phyloP scores from a whole-genome alignment of 805 yeast genomes.

The Candida corydali region DNA sequence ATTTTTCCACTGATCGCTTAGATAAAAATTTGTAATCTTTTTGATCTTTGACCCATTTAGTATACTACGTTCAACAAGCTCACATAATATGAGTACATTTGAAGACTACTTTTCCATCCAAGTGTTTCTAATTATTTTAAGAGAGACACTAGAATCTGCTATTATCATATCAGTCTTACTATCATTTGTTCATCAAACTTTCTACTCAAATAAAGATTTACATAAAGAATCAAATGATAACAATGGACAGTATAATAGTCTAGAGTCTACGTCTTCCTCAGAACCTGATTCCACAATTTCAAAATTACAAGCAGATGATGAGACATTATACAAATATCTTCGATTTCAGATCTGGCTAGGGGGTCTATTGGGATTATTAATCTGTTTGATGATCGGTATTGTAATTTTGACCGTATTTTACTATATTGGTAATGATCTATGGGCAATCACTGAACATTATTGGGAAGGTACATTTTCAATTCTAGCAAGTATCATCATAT shows the following conservation, averaged over 20 bases:
- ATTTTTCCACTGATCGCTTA: constrained; percentile 2
- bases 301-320: constrained; percentile 2
- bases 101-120: constrained; percentile 60
- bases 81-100: constrained; percentile 10
- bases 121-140: constrained; percentile 65
- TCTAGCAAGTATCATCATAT: constrained; percentile 40
- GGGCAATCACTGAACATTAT: constrained; percentile 44
- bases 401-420: constrained; percentile 37
- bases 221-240: constrained; percentile 1
- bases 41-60: neutral
- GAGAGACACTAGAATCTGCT: constrained; percentile 77
- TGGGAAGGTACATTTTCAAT: constrained; percentile 47
- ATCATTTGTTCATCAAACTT: constrained; percentile 65
- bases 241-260: constrained; percentile 4
- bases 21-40: constrained; percentile 3
- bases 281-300: neutral
- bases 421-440: constrained; percentile 38
- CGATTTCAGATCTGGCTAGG: constrained; percentile 42
- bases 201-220: constrained; percentile 8
- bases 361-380: constrained; percentile 35
- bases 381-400: constrained; percentile 38
- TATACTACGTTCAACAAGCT: neutral
- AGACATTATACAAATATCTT: constrained; percentile 18
- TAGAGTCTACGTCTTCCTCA: constrained; percentile 1
- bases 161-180: constrained; percentile 68